Evolutionary conservation across 805 yeast genomes (phyloP).

Genomic region (Cyberlindnera japonica): DNA sequence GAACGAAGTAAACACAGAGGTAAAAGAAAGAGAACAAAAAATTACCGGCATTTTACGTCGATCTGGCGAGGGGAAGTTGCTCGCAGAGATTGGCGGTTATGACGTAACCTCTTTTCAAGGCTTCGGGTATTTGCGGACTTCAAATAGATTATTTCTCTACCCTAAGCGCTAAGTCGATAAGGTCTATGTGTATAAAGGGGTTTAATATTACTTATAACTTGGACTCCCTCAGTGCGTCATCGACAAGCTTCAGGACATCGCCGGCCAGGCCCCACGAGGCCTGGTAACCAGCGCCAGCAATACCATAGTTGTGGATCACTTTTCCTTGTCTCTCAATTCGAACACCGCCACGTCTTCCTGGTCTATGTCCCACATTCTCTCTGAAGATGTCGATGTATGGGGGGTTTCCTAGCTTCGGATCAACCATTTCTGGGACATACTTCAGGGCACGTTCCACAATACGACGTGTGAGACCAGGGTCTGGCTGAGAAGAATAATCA

Average conservation of each 20-base stretch:
- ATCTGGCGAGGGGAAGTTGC: not conserved
- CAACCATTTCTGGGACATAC: constrained; percentile 29
- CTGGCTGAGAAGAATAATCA: constrained; percentile 34
- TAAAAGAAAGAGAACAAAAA: not conserved
- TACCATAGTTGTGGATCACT: constrained; percentile 64
- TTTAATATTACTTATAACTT: too few species aligned
- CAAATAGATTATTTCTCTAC: too few species aligned
- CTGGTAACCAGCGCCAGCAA: constrained; percentile 78
- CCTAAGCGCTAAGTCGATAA: too few species aligned
- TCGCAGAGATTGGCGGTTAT: not conserved
- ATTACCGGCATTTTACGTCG: not conserved
- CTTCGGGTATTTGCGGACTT: too few species aligned
- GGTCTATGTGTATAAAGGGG: too few species aligned
- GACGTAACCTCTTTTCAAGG: not conserved
- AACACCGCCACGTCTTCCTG: constrained; percentile 59
- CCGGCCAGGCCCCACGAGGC: constrained; percentile 61
- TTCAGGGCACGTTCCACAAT: constrained; percentile 31
- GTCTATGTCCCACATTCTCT: constrained; percentile 63
- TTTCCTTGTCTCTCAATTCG: constrained; percentile 43
- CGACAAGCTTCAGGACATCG: constrained; percentile 38
- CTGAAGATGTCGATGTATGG: constrained; percentile 43
- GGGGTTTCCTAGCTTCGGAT: constrained; percentile 28
- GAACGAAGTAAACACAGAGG: not conserved
- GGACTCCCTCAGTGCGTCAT: constrained; percentile 26
- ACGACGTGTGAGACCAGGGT: constrained; percentile 43